Evolutionary conservation across 2,329 filamentous ascomycete genomes (phyloP).

Genomic region (Mollisiaceae sp.): DNA sequence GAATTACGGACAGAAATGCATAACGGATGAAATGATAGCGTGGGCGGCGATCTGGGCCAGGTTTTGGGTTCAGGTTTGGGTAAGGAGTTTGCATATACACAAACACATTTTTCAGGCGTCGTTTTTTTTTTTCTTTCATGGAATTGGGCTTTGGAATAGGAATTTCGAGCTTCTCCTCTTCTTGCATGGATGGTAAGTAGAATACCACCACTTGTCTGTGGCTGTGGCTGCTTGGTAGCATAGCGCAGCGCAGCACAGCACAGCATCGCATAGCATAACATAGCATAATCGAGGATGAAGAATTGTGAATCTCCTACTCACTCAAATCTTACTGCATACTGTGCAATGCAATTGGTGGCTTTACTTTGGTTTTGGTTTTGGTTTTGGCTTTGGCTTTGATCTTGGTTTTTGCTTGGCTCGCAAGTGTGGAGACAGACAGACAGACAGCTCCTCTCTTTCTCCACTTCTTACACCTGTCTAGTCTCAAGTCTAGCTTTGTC

Average conservation of each 20-base stretch:
- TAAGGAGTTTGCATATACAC: conserved; percentile 10
- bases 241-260: background rate
- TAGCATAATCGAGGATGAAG: conserved; percentile 4
- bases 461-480: too few species aligned
- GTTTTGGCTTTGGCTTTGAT: too few species aligned
- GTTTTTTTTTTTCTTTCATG: conserved; percentile 3
- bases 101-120: conserved; percentile 10
- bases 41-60: background rate
- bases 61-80: background rate
- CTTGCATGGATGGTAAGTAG: background rate
- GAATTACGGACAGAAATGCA: conserved; percentile 1
- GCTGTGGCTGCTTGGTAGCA: too few species aligned
- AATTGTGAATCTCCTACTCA: background rate
- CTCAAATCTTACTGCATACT: background rate
- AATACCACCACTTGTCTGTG: too few species aligned
- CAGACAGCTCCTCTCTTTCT: too few species aligned
- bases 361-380: background rate
- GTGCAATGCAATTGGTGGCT: too few species aligned
- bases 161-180: background rate
- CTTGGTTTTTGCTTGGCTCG: too few species aligned
- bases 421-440: too few species aligned
- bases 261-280: background rate
- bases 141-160: background rate
- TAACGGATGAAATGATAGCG: conserved; percentile 8
- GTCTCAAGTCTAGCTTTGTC: too few species aligned